Conservation (phyloP, 2,329 filamentous ascomycete species). For the Calonectria hawksworthii region DNA sequence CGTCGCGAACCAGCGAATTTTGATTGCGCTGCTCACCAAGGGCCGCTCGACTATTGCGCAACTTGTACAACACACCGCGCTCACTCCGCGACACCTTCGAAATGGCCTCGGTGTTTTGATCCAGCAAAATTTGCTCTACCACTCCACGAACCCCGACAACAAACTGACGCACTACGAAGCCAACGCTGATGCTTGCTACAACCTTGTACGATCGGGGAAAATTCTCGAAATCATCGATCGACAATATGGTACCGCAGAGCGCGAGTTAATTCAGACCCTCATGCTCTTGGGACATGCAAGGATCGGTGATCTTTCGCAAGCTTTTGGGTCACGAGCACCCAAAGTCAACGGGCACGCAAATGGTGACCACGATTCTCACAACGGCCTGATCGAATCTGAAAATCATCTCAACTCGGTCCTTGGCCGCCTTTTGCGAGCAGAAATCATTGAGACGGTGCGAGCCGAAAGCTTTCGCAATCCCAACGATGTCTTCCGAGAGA, state of each 20-base stretch:
- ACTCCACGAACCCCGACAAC: conserved; percentile 74
- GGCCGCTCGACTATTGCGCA: conserved; percentile 82
- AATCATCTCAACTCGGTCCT: conserved; percentile 65
- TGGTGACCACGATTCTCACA: conserved; percentile 48
- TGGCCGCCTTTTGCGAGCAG: conserved; percentile 71
- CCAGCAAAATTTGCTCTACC: conserved; percentile 88
- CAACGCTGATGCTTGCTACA: conserved; percentile 84
- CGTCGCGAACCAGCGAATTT: conserved; percentile 77
- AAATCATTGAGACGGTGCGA: conserved; percentile 76
- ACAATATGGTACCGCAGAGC: conserved; percentile 81
- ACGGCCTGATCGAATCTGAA: conserved; percentile 59
- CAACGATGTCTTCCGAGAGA: conserved; percentile 71
- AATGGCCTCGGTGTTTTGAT: conserved; percentile 87
- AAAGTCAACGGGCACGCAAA: conserved; percentile 54
- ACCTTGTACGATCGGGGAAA: conserved; percentile 84
- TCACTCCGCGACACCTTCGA: conserved; percentile 81
- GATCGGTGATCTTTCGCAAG: conserved; percentile 77
- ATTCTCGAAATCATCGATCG: conserved; percentile 82
- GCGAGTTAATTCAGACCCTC: conserved; percentile 80
- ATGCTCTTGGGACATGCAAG: conserved; percentile 83
- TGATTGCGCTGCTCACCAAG: conserved; percentile 81
- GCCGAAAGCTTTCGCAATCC: conserved; percentile 70
- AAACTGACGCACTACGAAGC: conserved; percentile 84
- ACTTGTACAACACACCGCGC: conserved; percentile 78
- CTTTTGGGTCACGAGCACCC: conserved; percentile 62